A percentile compares a stretch with the other conserved stretches of the same genome.
Conservation (phyloP, 169 alveolate species). For the Cryptosporidium sp. region DNA sequence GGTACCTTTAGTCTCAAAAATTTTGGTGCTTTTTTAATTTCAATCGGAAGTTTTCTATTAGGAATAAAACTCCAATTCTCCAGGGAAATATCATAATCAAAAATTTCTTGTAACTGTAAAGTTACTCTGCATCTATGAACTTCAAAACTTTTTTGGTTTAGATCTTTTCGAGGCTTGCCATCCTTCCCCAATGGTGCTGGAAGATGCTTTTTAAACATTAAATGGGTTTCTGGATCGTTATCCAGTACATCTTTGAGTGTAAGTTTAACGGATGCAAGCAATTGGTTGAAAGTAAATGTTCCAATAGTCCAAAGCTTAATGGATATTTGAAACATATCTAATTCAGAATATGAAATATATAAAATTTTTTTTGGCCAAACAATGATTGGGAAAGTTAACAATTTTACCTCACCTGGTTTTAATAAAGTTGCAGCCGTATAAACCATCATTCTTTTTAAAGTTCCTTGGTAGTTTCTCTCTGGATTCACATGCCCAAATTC, state of each 20-base stretch:
- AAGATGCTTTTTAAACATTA: conserved; percentile 80
- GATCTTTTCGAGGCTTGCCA: conserved; percentile 60
- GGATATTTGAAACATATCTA: conserved; percentile 81
- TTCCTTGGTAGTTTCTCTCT: conserved; percentile 54
- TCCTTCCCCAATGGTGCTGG: conserved; percentile 76
- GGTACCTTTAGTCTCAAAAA: conserved; percentile 53
- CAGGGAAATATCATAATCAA: conserved; percentile 78
- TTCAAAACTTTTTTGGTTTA: conserved; percentile 79
- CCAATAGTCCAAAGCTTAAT: conserved; percentile 87
- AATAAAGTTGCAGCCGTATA: conserved; percentile 61
- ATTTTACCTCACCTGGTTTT: conserved; percentile 47
- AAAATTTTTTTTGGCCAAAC: conserved; percentile 83
- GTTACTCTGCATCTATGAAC: conserved; percentile 80
- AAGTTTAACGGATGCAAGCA: conserved; percentile 81
- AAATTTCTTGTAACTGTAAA: conserved; percentile 78
- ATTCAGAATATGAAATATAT: conserved; percentile 84
- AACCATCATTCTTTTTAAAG: conserved; percentile 59
- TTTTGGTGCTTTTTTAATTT: conserved; percentile 55
- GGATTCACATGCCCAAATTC: conserved; percentile 73
- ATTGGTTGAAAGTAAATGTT: conserved; percentile 81
- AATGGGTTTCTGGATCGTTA: conserved; percentile 81
- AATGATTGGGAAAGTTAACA: conserved; percentile 39
- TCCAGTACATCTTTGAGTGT: conserved; percentile 85
- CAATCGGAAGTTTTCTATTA: conserved; percentile 35
- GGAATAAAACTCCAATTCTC: conserved; percentile 81